Evolutionary conservation across 2,329 filamentous ascomycete species (phyloP), one percentile per base, ranked within the genome.

Genomic region (Alternaria sp.): DNA sequence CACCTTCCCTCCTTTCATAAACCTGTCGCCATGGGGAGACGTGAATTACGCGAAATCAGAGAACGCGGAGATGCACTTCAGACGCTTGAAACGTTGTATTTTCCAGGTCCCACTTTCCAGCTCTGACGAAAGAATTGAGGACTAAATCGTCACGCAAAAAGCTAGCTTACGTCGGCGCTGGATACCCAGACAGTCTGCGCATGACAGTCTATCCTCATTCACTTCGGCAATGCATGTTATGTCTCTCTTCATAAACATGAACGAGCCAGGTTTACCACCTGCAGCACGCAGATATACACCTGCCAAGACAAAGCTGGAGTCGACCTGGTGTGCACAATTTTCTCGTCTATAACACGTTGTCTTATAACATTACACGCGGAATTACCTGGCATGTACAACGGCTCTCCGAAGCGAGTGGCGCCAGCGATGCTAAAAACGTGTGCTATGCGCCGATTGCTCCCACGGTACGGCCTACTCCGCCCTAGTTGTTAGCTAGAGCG

Each of bases 171-270:
- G 68, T 70, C 67, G 68, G 68, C 32, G 43, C 47, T 59, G 44
- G 36, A 61, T 36, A 62, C 67, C 57, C 61, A 59, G 60, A 71
- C 61, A 11, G 49, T 57, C 45, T 61, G 56, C 67, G 70, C 73
- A 77, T 74, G 61, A 74, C 71, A 69, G 69, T 71, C 66, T 57
- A 45, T 59, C 67, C 62, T 63, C 59, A 69, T 70, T 63, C 47
- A 52, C 67, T 67, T 73, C 67, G 71, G 68, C 70, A 75, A 77
- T 73, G 71, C 73, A 71, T 67, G 45, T 64, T 72, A 68, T 71
- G 68, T 69, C 60, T 50, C 67, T 67, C 65, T 73, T 65, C 70
- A 69, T 69, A 72, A 65, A 69, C 57, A 66, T 68, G 54, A 62
- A 58, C 56, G 46, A 45, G 28, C 62, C 63, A 50, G 60, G 52